Conservation (phyloP, 495 filamentous ascomycete species). For the Talaromyces adpressus region DNA sequence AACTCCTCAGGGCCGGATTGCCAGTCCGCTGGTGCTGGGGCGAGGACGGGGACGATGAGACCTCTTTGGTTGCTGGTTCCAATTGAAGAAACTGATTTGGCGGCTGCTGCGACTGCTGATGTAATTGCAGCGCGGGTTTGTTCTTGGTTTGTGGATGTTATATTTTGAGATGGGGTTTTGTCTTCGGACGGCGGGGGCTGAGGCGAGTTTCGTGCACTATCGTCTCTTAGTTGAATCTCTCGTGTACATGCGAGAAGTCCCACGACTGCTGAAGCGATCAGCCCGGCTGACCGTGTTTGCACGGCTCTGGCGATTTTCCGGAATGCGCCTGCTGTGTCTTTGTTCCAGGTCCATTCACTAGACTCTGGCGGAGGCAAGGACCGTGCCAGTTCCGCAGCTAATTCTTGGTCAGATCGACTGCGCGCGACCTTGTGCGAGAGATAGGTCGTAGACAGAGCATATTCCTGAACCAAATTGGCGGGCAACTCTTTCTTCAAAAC, state of each 20-base stretch:
- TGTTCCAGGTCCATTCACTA: slow-evolving; percentile 52
- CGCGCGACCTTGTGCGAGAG: slow-evolving; percentile 56
- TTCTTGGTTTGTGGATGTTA: slow-evolving; percentile 9
- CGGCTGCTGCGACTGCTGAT: background rate
- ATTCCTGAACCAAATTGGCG: slow-evolving; percentile 45
- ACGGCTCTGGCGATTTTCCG: slow-evolving; percentile 56
- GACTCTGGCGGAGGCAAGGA: slow-evolving; percentile 45
- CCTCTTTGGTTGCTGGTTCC: slow-evolving; percentile 17
- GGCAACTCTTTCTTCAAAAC: slow-evolving; percentile 43
- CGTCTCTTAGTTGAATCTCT: slow-evolving; percentile 50
- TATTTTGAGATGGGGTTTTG: slow-evolving; percentile 7
- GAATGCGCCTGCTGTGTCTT: slow-evolving; percentile 46
- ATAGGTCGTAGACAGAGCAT: slow-evolving; percentile 63
- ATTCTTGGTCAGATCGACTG: slow-evolving; percentile 33
- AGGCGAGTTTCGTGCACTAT: slow-evolving; percentile 33
- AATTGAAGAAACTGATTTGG: background rate
- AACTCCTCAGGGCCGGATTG: slow-evolving; percentile 52
- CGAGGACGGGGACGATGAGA: slow-evolving; percentile 40
- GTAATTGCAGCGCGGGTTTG: slow-evolving; percentile 2
- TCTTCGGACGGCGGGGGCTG: slow-evolving; percentile 11
- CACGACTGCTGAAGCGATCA: slow-evolving; percentile 64
- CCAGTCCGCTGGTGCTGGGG: slow-evolving; percentile 31
- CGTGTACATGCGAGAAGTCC: slow-evolving; percentile 60
- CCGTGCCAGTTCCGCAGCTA: slow-evolving; percentile 42
- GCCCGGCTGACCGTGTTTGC: slow-evolving; percentile 60